Evolutionary conservation across 2,329 filamentous ascomycete genomes (phyloP).

Genomic region (Diaporthe sp.): DNA sequence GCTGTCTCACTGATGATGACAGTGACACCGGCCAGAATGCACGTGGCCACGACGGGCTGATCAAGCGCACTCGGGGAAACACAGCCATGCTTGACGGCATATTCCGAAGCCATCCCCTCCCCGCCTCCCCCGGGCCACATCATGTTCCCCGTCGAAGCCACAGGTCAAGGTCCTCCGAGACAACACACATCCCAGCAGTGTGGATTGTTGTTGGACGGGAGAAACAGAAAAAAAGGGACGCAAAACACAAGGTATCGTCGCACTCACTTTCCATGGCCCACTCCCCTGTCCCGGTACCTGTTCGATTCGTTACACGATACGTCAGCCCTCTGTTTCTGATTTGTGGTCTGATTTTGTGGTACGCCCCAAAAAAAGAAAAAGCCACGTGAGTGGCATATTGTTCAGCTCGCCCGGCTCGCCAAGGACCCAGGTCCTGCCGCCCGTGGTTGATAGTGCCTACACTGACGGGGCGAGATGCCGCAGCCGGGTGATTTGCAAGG

Average conservation of each 20-base stretch:
- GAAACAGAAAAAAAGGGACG: conserved; percentile 38
- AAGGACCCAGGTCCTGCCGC: not conserved
- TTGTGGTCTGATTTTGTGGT: not conserved
- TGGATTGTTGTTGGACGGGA: conserved; percentile 27
- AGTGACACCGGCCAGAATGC: conserved; percentile 10
- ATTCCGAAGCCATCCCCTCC: not conserved
- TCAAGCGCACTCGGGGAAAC: no score
- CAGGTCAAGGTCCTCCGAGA: conserved; percentile 7
- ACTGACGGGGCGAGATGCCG: not conserved
- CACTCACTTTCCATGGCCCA: conserved; percentile 66
- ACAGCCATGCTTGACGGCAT: conserved; percentile 6
- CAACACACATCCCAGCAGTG: conserved; percentile 5
- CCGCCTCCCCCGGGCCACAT: not conserved
- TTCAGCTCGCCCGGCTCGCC: conserved; percentile 33
- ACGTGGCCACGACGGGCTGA: conserved; percentile 5
- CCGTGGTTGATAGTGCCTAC: not conserved
- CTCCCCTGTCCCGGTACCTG: conserved; percentile 65
- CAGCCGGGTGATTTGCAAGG: not conserved
- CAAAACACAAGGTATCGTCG: conserved; percentile 35
- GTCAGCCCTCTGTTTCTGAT: conserved; percentile 40
- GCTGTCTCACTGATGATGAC: conserved; percentile 8
- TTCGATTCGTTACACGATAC: conserved; percentile 26
- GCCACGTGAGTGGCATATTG: conserved; percentile 34
- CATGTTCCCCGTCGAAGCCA: not conserved
- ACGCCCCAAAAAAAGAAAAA: not conserved